Base-by-base conservation (phyloP, 2,329 filamentous ascomycete species). In the Penicillium sp. region DNA sequence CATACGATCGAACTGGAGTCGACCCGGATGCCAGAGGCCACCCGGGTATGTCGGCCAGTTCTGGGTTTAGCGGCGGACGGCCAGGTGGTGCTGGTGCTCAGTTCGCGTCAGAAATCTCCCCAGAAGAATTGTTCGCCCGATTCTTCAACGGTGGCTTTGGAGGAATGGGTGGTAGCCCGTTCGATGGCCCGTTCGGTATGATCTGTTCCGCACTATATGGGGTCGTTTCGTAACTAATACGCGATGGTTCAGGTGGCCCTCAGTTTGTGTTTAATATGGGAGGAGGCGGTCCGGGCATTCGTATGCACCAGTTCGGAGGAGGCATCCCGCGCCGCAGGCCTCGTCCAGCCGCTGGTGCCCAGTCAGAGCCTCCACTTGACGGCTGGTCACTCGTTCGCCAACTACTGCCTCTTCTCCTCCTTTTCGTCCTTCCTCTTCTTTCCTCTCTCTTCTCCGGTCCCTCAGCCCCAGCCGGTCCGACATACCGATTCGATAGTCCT, bases 241-340 rank as follows among this genome's bases (percentile, higher is more conserved):
- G 14, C 10, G 35, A 22, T 27, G 46, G 54, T n/a, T 41, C 38
- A 79, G 79, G 75, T 55, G 90, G 90, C 14, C 90, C 90, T 24
- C 88, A 90, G 63, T 96, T 96, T 70, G 89, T 96, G 48, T 97
- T 97, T 75, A 96, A 96, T 74, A 84, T 96, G 72, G 90, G 90
- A 60, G 90, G 90, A 60, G 92, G 92, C 54, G 90, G 91, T 7
- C 91, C 92, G 3, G 92, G 92, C 18, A 86, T 99, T 63, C 85
- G 92, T 54, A 90, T 99, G 55, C 94, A 97, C 71, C 92, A 96
- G 69, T 97, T 99, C 71, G 92, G 92, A 62, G 92, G 94, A 48
- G 81, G 77, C 5, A 80, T 82, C 48, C 90, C 92, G 22, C 83
- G 90, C 62, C 80, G 87, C 73, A 81, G 94, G 66, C 91, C 92